phyloP scores from a whole-genome alignment of 495 filamentous ascomycete species.

The Aspergillus cristatus region DNA sequence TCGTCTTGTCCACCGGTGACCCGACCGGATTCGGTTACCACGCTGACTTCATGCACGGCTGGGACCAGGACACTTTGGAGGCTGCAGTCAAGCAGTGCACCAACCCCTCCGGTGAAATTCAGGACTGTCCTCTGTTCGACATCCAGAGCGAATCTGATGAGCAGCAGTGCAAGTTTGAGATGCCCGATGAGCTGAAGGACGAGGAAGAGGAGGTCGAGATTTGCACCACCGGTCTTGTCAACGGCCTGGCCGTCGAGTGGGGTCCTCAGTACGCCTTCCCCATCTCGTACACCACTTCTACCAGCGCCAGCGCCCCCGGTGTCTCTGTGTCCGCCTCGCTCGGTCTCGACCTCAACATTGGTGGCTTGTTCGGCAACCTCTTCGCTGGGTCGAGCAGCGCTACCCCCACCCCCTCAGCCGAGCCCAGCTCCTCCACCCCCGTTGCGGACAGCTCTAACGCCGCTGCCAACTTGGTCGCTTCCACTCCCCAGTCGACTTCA shows the following conservation, averaged over 20 bases:
- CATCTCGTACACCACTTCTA: constrained; percentile 10
- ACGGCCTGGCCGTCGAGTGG: constrained; percentile 39
- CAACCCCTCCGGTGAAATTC: constrained; percentile 41
- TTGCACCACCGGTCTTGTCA: constrained; percentile 39
- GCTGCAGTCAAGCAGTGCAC: constrained; percentile 40
- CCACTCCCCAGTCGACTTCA: too few species aligned
- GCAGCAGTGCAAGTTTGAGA: constrained; percentile 33
- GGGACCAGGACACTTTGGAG: constrained; percentile 48
- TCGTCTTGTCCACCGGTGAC: constrained; percentile 79
- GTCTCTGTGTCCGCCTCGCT: background rate
- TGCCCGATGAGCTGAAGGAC: constrained; percentile 30
- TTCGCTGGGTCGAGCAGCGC: background rate
- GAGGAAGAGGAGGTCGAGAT: constrained; percentile 27
- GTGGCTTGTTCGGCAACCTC: background rate
- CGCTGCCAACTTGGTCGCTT: too few species aligned
- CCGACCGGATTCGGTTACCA: constrained; percentile 75
- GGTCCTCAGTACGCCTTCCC: constrained; percentile 43
- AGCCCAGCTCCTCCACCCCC: background rate
- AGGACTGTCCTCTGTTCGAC: constrained; percentile 51
- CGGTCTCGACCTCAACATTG: background rate
- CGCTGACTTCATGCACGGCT: constrained; percentile 78
- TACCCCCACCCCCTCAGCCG: background rate
- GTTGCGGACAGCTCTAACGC: too few species aligned
- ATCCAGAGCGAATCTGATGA: constrained; percentile 37
- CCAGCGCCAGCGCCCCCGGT: background rate